phyloP scores from a whole-genome alignment of 345 rosid species.

The Cardiospermum halicacabum region DNA sequence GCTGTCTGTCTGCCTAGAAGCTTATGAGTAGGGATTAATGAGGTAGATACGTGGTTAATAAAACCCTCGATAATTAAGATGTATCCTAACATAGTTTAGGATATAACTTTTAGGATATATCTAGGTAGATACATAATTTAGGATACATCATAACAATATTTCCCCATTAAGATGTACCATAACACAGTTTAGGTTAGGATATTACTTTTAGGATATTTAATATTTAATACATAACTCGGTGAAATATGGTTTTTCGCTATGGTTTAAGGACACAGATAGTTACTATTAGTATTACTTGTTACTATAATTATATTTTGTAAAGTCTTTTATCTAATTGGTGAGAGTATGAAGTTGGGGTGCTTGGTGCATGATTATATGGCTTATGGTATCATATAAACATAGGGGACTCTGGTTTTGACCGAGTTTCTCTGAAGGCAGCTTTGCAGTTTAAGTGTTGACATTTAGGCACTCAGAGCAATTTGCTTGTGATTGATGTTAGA shows the following conservation, averaged over 20 bases:
- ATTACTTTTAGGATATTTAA: too few species aligned
- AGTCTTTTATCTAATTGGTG: too few species aligned
- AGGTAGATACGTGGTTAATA: not conserved
- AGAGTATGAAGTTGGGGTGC: too few species aligned
- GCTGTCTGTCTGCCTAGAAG: not conserved
- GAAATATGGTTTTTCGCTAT: not conserved
- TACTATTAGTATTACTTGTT: not conserved
- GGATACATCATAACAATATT: too few species aligned
- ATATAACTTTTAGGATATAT: too few species aligned
- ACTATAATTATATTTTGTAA: not conserved
- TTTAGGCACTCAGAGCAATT: not conserved
- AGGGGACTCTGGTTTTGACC: not conserved
- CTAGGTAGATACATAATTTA: too few species aligned
- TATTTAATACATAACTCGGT: too few species aligned
- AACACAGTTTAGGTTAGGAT: too few species aligned
- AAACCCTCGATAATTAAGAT: too few species aligned
- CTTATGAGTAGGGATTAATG: not conserved
- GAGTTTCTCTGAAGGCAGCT: not conserved
- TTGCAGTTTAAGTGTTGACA: not conserved
- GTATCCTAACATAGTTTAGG: too few species aligned
- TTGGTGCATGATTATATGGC: not conserved
- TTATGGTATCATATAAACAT: not conserved
- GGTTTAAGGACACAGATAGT: not conserved
- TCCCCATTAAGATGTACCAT: too few species aligned
- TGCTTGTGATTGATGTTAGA: not conserved